Conservation (phyloP, 2,329 filamentous ascomycete genomes). For the Penicillium frequentans region DNA sequence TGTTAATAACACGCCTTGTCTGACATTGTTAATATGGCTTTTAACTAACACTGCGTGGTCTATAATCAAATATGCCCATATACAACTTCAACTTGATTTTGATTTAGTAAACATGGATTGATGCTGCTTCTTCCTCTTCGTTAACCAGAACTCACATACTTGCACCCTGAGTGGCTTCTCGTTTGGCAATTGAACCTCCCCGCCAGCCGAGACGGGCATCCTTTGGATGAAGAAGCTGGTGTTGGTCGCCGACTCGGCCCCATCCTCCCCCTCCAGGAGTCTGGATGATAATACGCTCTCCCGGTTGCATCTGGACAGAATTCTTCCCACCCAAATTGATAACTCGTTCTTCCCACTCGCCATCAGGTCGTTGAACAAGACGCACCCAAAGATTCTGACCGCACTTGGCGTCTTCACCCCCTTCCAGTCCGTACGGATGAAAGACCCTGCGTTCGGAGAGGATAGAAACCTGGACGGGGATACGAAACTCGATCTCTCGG, state of each 20-base stretch:
- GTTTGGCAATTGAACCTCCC: constrained; percentile 57
- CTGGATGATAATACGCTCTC: constrained; percentile 39
- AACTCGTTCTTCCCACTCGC: constrained; percentile 18
- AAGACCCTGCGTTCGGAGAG: constrained; percentile 72
- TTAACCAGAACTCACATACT: constrained; percentile 30
- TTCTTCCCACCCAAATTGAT: constrained; percentile 35
- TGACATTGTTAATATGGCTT: too few relatives aligned
- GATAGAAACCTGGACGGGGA: constrained; percentile 74
- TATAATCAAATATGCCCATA: too few relatives aligned
- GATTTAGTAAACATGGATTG: not conserved
- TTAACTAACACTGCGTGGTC: too few relatives aligned
- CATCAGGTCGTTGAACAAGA: constrained; percentile 9
- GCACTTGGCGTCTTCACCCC: constrained; percentile 72
- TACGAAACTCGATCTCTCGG: constrained; percentile 77
- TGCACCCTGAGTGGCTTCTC: constrained; percentile 51
- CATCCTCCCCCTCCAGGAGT: constrained; percentile 42
- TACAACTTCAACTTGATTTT: too few relatives aligned
- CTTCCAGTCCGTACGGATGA: constrained; percentile 74
- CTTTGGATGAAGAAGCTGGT: constrained; percentile 45
- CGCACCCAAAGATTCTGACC: constrained; percentile 81
- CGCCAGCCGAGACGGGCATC: constrained; percentile 64
- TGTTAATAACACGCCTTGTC: too few relatives aligned
- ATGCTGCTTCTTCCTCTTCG: not conserved
- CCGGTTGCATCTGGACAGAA: constrained; percentile 32
- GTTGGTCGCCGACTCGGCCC: constrained; percentile 52